A percentile compares a stretch with the other conserved stretches of the same genome.
phyloP scores from a whole-genome alignment of 768 basidiomycete genomes.

The Clathrus columnatus region DNA sequence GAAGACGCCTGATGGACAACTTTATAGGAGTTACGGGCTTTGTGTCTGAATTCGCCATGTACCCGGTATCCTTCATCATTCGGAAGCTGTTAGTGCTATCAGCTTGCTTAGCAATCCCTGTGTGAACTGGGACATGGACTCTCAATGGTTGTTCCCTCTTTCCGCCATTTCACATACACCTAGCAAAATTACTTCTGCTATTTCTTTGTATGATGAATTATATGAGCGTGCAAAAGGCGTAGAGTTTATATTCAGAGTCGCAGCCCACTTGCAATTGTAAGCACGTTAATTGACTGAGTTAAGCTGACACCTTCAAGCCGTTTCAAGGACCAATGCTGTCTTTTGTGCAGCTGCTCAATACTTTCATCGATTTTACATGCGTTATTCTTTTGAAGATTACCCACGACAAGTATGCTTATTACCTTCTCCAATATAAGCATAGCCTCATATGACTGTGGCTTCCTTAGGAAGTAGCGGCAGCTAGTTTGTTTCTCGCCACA shows the following conservation, averaged over 20 bases:
- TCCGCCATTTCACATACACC: slow-evolving; percentile 53
- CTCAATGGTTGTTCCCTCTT: slow-evolving; percentile 69
- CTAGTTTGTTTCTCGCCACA: slow-evolving; percentile 84
- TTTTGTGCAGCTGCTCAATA: slow-evolving; percentile 83
- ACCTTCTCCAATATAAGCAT: slow-evolving; percentile 1
- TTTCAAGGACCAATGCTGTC: slow-evolving; percentile 62
- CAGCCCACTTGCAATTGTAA: slow-evolving; percentile 67
- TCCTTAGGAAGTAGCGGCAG: slow-evolving; percentile 68
- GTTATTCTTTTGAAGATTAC: slow-evolving; percentile 74
- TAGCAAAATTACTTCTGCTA: slow-evolving; percentile 35
- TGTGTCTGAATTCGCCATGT: slow-evolving; percentile 1
- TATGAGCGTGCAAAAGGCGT: slow-evolving; percentile 75
- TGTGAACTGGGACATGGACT: slow-evolving; percentile 13
- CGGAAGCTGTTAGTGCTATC: not conserved
- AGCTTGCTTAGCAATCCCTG: not conserved
- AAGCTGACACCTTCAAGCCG: slow-evolving; percentile 12
- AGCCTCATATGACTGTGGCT: slow-evolving; percentile 12
- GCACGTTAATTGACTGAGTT: slow-evolving; percentile 24
- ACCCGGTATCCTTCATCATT: not conserved
- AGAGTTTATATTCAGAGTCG: slow-evolving; percentile 78
- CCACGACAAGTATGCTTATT: slow-evolving; percentile 54
- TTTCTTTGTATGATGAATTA: slow-evolving; percentile 53
- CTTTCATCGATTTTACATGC: slow-evolving; percentile 90
- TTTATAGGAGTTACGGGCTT: too few species aligned
- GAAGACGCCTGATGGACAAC: too few species aligned